Conservation (phyloP, 192 early-diverging fungal species). For the Gigaspora rosea region DNA sequence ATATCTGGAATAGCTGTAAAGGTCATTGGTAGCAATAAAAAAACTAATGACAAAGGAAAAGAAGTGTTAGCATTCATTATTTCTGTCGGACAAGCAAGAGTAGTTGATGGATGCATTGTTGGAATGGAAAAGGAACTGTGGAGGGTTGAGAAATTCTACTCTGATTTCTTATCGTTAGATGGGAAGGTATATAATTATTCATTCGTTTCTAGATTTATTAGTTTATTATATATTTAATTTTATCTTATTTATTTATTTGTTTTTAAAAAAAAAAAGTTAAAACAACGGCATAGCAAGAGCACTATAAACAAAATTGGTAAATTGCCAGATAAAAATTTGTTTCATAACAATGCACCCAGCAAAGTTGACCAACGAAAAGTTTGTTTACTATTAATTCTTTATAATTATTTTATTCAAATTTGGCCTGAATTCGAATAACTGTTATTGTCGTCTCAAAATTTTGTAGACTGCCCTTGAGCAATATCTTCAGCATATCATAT, state of each 20-base stretch:
- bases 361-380: constrained; percentile 88
- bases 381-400: constrained; percentile 26
- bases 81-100: constrained; percentile 45
- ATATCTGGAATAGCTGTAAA: constrained; percentile 38
- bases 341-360: constrained; percentile 75
- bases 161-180: constrained; percentile 84
- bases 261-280: constrained; percentile 19
- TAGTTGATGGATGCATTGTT: constrained; percentile 31
- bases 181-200: constrained; percentile 57
- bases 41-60: constrained; percentile 76
- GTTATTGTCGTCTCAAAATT: constrained; percentile 10
- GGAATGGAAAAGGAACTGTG: constrained; percentile 59
- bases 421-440: not conserved
- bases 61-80: constrained; percentile 68
- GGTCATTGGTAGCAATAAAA: constrained; percentile 59
- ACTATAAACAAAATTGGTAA: constrained; percentile 57
- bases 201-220: not conserved
- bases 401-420: not conserved
- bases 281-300: constrained; percentile 20
- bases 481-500: constrained; percentile 76
- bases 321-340: constrained; percentile 85
- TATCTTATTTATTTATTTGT: constrained; percentile 1
- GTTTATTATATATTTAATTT: not conserved
- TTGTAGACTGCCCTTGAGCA: constrained; percentile 68
- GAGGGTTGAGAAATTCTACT: constrained; percentile 86